Conservation (phyloP, 768 basidiomycete species). For the Boletus rubroflammeus region DNA sequence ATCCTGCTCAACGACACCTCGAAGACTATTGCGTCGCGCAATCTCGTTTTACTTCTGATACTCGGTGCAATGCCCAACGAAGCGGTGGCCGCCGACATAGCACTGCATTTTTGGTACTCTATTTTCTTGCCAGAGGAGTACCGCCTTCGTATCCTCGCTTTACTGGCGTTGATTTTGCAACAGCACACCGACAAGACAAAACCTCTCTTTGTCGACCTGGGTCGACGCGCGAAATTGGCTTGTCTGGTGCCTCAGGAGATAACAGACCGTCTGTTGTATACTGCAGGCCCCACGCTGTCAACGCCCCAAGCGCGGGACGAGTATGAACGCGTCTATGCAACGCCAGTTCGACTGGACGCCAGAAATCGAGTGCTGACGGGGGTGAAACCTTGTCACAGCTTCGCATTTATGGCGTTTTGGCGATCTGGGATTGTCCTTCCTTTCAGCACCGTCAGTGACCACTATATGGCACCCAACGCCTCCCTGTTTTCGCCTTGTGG, state of each 20-base stretch:
- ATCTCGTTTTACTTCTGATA: constrained; percentile 39
- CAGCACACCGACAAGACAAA: constrained; percentile 12
- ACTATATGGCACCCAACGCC: constrained; percentile 39
- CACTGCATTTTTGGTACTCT: constrained; percentile 49
- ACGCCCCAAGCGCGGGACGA: constrained; percentile 24
- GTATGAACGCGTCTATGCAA: constrained; percentile 29
- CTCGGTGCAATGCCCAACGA: constrained; percentile 33
- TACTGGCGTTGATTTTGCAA: constrained; percentile 15
- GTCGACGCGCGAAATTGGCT: constrained; percentile 15
- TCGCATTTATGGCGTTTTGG: constrained; percentile 38
- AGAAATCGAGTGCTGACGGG: constrained; percentile 37
- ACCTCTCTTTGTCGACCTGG: constrained; percentile 11
- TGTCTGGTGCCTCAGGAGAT: constrained; percentile 22
- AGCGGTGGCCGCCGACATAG: constrained; percentile 37
- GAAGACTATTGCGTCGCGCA: constrained; percentile 32
- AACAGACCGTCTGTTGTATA: constrained; percentile 29
- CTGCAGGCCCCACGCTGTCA: constrained; percentile 23
- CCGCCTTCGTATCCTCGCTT: constrained; percentile 17
- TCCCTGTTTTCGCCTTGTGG: constrained; percentile 44
- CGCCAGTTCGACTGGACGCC: constrained; percentile 38
- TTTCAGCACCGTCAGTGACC: constrained; percentile 36
- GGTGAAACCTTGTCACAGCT: constrained; percentile 40
- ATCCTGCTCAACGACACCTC: constrained; percentile 43
- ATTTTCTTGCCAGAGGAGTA: constrained; percentile 36
- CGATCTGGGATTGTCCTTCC: constrained; percentile 43